phyloP scores from a whole-genome alignment of 139 green algal species.

The Tetratostichococcus sp. region DNA sequence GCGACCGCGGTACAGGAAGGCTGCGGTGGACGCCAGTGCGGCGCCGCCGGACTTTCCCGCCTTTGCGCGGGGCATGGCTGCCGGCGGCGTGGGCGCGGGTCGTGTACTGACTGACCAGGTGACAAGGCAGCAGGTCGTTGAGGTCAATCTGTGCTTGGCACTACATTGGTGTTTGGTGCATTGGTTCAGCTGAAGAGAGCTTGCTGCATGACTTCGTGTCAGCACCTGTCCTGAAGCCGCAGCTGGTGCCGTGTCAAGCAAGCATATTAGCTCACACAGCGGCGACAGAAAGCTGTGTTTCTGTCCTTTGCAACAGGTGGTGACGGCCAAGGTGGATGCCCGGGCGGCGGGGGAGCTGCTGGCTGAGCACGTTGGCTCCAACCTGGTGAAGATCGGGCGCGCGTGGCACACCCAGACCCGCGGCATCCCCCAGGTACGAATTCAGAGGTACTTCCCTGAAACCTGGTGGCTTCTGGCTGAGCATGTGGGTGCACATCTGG shows the following conservation, averaged over 20 bases:
- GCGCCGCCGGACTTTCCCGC: neutral
- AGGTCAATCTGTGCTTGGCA: no score
- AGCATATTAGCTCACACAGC: no score
- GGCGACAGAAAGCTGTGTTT: no score
- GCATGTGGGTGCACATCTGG: neutral
- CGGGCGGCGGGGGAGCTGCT: conserved; percentile 44
- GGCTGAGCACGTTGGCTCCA: conserved; percentile 62
- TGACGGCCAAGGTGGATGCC: conserved; percentile 31
- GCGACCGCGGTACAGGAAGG: neutral
- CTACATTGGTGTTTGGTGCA: no score
- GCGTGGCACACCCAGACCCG: conserved; percentile 63
- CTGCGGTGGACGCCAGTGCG: neutral
- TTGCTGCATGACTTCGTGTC: no score
- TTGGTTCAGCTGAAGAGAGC: no score
- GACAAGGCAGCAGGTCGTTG: no score
- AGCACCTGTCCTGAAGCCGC: no score
- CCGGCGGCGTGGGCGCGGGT: conserved; percentile 7
- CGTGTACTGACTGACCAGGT: conserved; percentile 17
- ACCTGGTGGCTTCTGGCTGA: no score
- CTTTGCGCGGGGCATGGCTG: conserved; percentile 10
- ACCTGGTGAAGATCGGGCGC: conserved; percentile 63
- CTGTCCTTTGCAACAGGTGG: conserved; percentile 33
- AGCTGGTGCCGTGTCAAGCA: no score
- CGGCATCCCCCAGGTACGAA: conserved; percentile 65
- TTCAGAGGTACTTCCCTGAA: neutral